Conservation (phyloP, 345 rosid genomes). For the Lenwebbia sp. region DNA sequence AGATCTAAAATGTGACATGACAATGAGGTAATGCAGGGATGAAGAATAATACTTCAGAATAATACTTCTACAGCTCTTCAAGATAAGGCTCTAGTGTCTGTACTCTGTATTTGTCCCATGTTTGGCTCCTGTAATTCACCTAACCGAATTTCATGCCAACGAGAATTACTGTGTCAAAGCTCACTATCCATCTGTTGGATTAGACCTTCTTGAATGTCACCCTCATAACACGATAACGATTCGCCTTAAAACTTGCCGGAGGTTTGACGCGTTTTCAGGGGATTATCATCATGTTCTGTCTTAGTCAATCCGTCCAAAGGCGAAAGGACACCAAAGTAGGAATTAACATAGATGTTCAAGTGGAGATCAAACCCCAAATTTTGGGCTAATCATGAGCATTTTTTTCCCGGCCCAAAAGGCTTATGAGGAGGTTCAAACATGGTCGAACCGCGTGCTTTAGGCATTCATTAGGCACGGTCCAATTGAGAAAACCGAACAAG, state of each 20-base stretch:
- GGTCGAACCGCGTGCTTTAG: not conserved
- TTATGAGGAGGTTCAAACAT: not conserved
- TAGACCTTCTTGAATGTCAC: not conserved
- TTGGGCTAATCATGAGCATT: not conserved
- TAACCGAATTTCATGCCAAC: not conserved
- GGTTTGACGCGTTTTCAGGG: not conserved
- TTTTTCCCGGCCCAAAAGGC: not conserved
- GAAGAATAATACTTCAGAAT: not conserved
- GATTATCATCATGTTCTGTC: not conserved
- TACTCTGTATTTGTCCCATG: not conserved
- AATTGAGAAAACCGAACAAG: not conserved
- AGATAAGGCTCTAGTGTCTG: not conserved
- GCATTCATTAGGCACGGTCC: not conserved
- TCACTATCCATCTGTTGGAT: not conserved
- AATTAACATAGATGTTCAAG: not conserved
- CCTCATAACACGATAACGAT: not conserved
- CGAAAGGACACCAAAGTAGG: not conserved
- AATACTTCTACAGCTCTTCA: not conserved
- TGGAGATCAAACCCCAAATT: not conserved
- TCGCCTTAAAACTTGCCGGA: not conserved
- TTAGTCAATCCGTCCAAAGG: not conserved
- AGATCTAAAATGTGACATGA: conserved; percentile 38
- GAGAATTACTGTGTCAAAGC: not conserved
- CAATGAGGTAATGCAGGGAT: not conserved
- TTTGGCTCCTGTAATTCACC: not conserved